Percentiles rank a stretch among this genome's conserved stretches.
Evolutionary conservation across 176 grass and related monocot genomes (phyloP).

Genomic region (Lolium rigidum): DNA sequence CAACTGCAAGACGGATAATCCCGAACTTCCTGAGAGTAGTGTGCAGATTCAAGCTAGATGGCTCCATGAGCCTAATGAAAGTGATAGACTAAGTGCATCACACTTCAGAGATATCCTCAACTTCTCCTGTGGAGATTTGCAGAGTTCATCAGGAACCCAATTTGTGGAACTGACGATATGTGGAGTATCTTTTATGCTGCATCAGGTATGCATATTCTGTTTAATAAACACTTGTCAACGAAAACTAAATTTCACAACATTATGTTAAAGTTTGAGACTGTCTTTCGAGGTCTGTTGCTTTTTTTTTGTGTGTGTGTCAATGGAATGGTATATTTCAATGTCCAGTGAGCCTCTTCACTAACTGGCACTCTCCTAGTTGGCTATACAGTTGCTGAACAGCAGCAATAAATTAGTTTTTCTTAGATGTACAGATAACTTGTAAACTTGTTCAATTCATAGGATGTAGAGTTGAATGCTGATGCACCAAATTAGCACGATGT

Average conservation of each 20-base stretch:
- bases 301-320: background rate
- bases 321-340: background rate
- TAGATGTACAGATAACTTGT: conserved; percentile 13
- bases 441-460: conserved; percentile 2
- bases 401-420: conserved; percentile 18
- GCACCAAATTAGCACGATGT: background rate
- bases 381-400: conserved; percentile 16
- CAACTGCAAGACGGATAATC: conserved; percentile 37
- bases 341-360: background rate
- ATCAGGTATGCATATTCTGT: conserved; percentile 64
- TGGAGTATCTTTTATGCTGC: conserved; percentile 96
- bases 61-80: conserved; percentile 91
- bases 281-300: conserved; percentile 7
- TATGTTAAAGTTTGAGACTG: background rate
- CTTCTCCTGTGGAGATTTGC: conserved; percentile 72
- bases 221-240: background rate
- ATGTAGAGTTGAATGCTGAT: conserved; percentile 11
- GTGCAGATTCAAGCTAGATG: conserved; percentile 72
- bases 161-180: conserved; percentile 88
- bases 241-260: conserved; percentile 5
- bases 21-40: conserved; percentile 37
- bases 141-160: conserved; percentile 66
- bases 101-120: conserved; percentile 89
- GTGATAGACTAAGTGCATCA: conserved; percentile 75
- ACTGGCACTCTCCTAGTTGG: background rate